These are phyloP conservation scores for Verticillium alfalfae DNA, from an alignment of 2,329 filamentous ascomycete genomes.

Conservation along the genomic window DNA sequence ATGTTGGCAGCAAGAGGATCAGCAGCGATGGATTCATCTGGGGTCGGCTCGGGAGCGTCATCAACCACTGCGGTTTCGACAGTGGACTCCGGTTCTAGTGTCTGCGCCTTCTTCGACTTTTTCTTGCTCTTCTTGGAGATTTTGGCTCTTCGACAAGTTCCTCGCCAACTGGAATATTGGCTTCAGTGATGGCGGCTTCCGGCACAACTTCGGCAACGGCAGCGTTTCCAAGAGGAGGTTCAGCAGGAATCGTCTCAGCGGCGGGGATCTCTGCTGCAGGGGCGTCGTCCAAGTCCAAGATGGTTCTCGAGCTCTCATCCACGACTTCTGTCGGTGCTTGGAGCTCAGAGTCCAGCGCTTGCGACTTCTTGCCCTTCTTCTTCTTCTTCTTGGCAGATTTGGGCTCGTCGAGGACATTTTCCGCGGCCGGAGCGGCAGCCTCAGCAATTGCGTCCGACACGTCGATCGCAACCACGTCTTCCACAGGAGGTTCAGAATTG, in stretches of 20 bases:
- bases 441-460: not conserved
- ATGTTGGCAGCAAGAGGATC: not conserved
- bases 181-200: not conserved
- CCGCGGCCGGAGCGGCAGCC: not conserved
- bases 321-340: not conserved
- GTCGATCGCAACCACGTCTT: not conserved
- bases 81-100: not conserved
- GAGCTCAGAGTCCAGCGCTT: not conserved
- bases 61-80: not conserved
- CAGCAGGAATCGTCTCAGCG: not conserved
- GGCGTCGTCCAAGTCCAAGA: slow-evolving; percentile 15
- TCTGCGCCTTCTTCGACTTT: slow-evolving; percentile 17
- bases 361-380: slow-evolving; percentile 10
- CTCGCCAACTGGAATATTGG: not conserved
- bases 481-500: not conserved
- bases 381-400: slow-evolving; percentile 5
- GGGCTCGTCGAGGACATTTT: slow-evolving; percentile 9
- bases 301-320: not conserved
- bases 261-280: not conserved
- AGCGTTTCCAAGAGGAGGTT: not conserved
- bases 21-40: not conserved
- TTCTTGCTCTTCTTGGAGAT: slow-evolving; percentile 31
- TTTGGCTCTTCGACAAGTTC: slow-evolving; percentile 19
- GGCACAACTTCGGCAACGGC: not conserved
- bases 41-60: not conserved